Conservation (phyloP, 2,329 filamentous ascomycete genomes). For the Hypomyces perniciosus region DNA sequence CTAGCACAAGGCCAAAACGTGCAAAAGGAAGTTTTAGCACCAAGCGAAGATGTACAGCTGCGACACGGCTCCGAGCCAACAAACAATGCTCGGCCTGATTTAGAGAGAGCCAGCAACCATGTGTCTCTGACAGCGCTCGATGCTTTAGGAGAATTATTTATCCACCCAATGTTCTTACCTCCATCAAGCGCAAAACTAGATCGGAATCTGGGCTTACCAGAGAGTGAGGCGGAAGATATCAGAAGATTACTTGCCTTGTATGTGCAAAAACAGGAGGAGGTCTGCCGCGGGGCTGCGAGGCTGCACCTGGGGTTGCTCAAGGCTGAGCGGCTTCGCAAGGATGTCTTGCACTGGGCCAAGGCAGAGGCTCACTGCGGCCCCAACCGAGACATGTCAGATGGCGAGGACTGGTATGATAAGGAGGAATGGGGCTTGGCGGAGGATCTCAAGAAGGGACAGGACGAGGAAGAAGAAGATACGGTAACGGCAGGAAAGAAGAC, state of each 20-base stretch:
- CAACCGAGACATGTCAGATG: constrained; percentile 73
- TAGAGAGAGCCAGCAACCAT: not conserved
- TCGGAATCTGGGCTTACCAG: constrained; percentile 64
- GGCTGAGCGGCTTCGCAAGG: constrained; percentile 64
- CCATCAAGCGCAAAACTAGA: constrained; percentile 58
- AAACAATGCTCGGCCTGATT: constrained; percentile 30
- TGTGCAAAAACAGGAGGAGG: constrained; percentile 81
- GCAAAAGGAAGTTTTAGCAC: constrained; percentile 4
- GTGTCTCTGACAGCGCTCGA: constrained; percentile 12
- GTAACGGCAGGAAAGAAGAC: constrained; percentile 56
- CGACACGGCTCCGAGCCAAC: constrained; percentile 16
- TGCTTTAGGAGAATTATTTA: constrained; percentile 40
- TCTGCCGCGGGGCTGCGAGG: constrained; percentile 62
- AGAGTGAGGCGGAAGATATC: constrained; percentile 70
- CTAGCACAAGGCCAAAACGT: not conserved
- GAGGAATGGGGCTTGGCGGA: constrained; percentile 72
- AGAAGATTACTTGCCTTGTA: constrained; percentile 68
- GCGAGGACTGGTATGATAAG: constrained; percentile 83
- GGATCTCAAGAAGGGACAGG: constrained; percentile 73
- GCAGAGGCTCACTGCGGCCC: constrained; percentile 65
- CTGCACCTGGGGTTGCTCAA: constrained; percentile 66
- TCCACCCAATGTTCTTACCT: constrained; percentile 70
- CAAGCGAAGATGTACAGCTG: constrained; percentile 20
- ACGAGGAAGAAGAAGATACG: constrained; percentile 73
- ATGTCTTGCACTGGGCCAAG: constrained; percentile 69